Evolutionary conservation across 140 eudicot species (phyloP), one percentile per base, ranked within the genome.

Genomic region (Stevia rebaudiana): DNA sequence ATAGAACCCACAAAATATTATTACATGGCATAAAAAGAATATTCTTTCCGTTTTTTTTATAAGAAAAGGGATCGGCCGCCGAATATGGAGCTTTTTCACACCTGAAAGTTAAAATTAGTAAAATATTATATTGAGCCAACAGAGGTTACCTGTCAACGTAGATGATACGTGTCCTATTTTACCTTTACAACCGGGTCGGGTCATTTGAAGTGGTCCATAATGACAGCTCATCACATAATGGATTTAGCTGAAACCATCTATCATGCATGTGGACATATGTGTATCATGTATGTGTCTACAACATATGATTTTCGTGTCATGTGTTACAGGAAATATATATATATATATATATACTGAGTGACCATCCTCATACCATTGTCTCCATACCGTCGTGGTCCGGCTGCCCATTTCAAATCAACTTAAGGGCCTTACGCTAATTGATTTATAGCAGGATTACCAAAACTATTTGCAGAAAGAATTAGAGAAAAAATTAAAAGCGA

Each of bases 141-240:
- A 61, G 55, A 49, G 76, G 63, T 71, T 62, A 71, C 55, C 54
- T 61, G 76, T 71, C 63, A 30, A 43, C 31, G 61, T 48, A 47
- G 48, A 62, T 24, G 43, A 48, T 62, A 71, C 70, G 76, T 71
- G 70, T 62, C 76, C 63, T 51, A 16, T 71, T 49, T 41, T 25
- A 12, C 12, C 63, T 63, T 70, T 59, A 31, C 4, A 48, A 15
- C 28, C 35, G 62, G 69, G 60, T 70, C 75, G 52, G 68, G 50
- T 70, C 44, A 5, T 40, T 54, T 54, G 5, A 41, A 43, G 56
- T 37, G 73, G 50, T 43, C 69, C 76, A 48, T 21, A 2, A 24
- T 71, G 69, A 71, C 76, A 71, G 69, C 76, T 61, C 76, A 71
- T 71, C 43, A 48, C 37, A 36, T 35, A 61, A 48, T 70, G 21